These are phyloP conservation scores for Bidens hawaiensis DNA, from an alignment of 140 eudicot species.

Conservation along the genomic window DNA sequence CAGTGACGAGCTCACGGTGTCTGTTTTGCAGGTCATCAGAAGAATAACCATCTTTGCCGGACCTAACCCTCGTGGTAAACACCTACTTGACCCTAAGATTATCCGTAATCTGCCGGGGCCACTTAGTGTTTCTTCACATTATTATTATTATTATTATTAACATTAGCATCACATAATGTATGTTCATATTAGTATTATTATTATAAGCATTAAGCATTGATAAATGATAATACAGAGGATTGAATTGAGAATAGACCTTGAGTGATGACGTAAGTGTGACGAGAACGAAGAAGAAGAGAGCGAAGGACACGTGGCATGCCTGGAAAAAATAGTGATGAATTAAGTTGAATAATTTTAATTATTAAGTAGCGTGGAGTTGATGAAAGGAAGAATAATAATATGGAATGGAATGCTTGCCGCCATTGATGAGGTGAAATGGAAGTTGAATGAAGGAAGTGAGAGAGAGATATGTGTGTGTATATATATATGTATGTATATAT, in stretches of 20 bases:
- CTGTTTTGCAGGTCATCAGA: too few species aligned
- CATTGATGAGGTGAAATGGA: slow-evolving; percentile 3
- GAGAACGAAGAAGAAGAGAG: slow-evolving; percentile 31
- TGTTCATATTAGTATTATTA: too few species aligned
- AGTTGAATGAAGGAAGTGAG: slow-evolving; percentile 6
- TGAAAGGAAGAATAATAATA: neutral
- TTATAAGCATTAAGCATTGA: too few species aligned
- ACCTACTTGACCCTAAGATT: too few species aligned
- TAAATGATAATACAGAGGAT: too few species aligned
- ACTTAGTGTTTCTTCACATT: too few species aligned
- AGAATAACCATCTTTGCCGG: too few species aligned
- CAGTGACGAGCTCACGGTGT: too few species aligned
- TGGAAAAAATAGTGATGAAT: neutral
- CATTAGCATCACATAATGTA: too few species aligned
- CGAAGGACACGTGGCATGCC: slow-evolving; percentile 28
- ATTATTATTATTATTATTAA: too few species aligned
- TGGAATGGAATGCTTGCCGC: slow-evolving; percentile 9
- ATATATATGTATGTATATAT: neutral
- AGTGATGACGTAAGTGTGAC: slow-evolving; percentile 36
- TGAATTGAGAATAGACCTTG: slow-evolving; percentile 35
- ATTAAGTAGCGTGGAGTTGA: neutral
- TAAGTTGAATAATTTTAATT: slow-evolving; percentile 2
- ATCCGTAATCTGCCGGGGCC: too few species aligned
- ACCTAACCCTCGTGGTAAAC: too few species aligned
- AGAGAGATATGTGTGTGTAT: slow-evolving; percentile 1